Conservation (phyloP, 768 basidiomycete genomes). For the Sporobolomyces roseus region DNA sequence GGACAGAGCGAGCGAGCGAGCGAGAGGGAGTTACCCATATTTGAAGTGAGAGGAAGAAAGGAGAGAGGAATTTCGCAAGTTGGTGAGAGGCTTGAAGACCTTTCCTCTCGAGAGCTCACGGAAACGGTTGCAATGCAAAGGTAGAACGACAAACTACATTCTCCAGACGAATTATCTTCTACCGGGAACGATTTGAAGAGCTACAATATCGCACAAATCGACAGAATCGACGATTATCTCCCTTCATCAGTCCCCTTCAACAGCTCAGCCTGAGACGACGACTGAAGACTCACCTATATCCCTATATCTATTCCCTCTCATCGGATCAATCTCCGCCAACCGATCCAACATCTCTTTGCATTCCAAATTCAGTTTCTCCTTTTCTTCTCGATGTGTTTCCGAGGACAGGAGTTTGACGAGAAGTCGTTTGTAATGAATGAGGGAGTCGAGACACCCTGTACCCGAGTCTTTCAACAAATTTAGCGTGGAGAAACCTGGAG, state of each 20-base stretch:
- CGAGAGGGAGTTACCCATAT: no score
- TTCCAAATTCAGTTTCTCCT: conserved; percentile 58
- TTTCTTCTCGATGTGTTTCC: conserved; percentile 44
- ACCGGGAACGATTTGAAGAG: background rate
- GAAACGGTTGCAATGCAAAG: no score
- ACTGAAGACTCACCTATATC: conserved; percentile 27
- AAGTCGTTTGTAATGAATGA: conserved; percentile 76
- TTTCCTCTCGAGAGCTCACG: no score
- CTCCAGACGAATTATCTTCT: background rate
- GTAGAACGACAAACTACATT: background rate
- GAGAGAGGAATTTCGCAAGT: no score
- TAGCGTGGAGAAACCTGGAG: background rate
- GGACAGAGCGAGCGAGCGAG: no score
- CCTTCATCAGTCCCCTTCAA: no score
- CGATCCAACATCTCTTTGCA: conserved; percentile 53
- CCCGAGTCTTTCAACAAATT: no score
- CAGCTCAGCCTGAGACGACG: no score
- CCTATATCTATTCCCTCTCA: conserved; percentile 62
- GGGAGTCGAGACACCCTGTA: conserved; percentile 89
- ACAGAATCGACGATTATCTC: no score
- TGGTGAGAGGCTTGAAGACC: no score
- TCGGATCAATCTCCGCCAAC: conserved; percentile 59
- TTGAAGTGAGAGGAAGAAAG: no score
- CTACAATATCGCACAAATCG: background rate
- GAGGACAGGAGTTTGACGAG: conserved; percentile 54